Percentiles rank a stretch among this genome's conserved stretches.
Evolutionary conservation across 2,329 filamentous ascomycete genomes (phyloP).

Genomic region (Fusarium decemcellulare): DNA sequence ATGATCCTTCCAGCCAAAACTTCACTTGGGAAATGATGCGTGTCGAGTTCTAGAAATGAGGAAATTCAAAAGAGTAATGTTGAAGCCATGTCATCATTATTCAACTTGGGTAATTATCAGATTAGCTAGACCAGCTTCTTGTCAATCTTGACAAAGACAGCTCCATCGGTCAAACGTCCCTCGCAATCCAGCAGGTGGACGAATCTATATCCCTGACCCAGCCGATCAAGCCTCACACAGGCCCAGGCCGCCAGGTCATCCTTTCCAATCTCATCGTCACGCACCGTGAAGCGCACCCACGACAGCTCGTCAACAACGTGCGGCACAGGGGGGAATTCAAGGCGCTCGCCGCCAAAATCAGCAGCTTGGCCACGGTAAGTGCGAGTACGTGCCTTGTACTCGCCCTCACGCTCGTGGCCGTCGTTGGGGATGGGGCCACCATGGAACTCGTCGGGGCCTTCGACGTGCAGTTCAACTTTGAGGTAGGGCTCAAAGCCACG

Average conservation of each 20-base stretch:
- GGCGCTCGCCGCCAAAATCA: constrained; percentile 72
- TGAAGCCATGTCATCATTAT: constrained; percentile 13
- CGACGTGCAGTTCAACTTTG: constrained; percentile 87
- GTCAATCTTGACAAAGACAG: constrained; percentile 80
- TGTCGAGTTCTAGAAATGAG: too few species aligned
- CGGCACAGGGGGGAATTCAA: constrained; percentile 69
- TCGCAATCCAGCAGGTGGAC: constrained; percentile 81
- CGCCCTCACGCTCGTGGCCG: constrained; percentile 57
- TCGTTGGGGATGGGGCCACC: constrained; percentile 56
- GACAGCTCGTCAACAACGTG: constrained; percentile 77
- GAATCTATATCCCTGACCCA: constrained; percentile 83
- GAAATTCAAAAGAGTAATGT: neutral
- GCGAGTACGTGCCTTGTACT: constrained; percentile 72
- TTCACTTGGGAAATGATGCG: too few species aligned
- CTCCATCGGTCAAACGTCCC: constrained; percentile 76
- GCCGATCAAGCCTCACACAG: constrained; percentile 86
- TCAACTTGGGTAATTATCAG: constrained; percentile 16
- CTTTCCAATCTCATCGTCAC: constrained; percentile 85
- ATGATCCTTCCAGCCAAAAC: too few species aligned
- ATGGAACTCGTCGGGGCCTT: constrained; percentile 68
- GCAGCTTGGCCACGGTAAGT: constrained; percentile 71
- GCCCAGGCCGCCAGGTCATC: constrained; percentile 91
- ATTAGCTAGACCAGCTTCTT: constrained; percentile 63
- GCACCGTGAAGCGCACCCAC: constrained; percentile 87
- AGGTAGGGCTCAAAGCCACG: constrained; percentile 83